These are phyloP conservation scores for Trichophyton equinum DNA, from an alignment of 2,329 filamentous ascomycete species.

Conservation along the genomic window DNA sequence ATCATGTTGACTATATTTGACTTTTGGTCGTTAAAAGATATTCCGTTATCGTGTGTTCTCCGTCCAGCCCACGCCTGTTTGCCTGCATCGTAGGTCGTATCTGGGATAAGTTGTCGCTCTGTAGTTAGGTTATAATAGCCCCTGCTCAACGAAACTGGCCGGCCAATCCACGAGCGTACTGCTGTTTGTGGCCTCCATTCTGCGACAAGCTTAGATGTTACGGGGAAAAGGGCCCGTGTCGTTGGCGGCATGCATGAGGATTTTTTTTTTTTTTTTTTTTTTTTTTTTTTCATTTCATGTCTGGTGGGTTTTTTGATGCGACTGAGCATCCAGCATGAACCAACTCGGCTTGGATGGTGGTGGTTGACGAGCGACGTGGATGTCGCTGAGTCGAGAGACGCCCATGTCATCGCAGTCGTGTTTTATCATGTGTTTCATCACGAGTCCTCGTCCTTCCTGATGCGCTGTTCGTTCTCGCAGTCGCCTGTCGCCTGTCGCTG, in stretches of 20 bases:
- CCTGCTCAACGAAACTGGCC: neutral
- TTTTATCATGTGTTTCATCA: slow-evolving; percentile 5
- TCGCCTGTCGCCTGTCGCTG: neutral
- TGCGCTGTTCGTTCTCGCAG: neutral
- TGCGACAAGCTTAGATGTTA: neutral
- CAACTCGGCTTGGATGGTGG: neutral
- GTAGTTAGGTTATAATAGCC: neutral
- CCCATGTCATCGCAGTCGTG: neutral
- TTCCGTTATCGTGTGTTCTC: slow-evolving; percentile 2
- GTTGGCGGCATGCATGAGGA: neutral
- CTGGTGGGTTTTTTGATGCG: neutral
- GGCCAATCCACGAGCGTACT: neutral
- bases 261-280: no score
- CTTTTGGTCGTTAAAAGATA: neutral
- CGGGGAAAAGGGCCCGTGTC: neutral
- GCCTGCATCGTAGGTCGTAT: neutral
- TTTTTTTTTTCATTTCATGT: neutral
- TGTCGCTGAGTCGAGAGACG: neutral
- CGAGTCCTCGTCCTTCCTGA: neutral
- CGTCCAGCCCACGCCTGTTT: neutral
- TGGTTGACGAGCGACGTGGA: neutral
- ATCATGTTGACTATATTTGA: neutral
- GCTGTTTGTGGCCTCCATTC: neutral
- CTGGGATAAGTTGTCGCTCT: neutral
- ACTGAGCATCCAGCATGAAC: neutral